Evolutionary conservation across 495 filamentous ascomycete species (phyloP).

Genomic region (Podospora conica): DNA sequence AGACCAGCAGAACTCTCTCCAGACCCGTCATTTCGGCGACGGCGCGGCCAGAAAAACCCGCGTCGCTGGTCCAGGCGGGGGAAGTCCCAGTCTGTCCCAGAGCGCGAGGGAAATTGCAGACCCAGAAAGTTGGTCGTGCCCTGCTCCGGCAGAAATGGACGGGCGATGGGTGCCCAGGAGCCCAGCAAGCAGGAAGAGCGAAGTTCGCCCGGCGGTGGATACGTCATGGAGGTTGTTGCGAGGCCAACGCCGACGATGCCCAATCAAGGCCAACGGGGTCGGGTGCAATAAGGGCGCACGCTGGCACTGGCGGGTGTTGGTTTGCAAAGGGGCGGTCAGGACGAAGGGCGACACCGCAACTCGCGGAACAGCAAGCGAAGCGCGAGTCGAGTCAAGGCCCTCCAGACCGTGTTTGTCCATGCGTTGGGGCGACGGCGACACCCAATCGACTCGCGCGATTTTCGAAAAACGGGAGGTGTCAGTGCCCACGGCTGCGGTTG

Average conservation of each 20-base stretch:
- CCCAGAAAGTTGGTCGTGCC: neutral
- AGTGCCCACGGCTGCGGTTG: slow-evolving; percentile 16
- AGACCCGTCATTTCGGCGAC: neutral
- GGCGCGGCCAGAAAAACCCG: neutral
- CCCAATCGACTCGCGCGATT: slow-evolving; percentile 19
- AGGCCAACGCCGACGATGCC: slow-evolving; percentile 13
- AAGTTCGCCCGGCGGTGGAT: neutral
- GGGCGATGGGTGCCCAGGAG: no score
- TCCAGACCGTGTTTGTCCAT: slow-evolving; percentile 22
- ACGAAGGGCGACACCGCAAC: slow-evolving; percentile 25
- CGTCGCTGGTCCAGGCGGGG: neutral
- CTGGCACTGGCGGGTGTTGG: slow-evolving; percentile 4
- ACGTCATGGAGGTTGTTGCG: slow-evolving; percentile 14
- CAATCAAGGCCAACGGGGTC: slow-evolving; percentile 7
- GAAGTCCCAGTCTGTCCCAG: no score
- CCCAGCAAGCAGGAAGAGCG: slow-evolving; percentile 8
- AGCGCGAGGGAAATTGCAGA: neutral
- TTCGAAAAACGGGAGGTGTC: slow-evolving; percentile 12
- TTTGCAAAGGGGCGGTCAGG: slow-evolving; percentile 22
- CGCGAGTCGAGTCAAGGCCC: slow-evolving; percentile 5
- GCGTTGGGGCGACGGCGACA: slow-evolving; percentile 17
- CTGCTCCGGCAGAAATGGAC: neutral
- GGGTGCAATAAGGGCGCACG: neutral
- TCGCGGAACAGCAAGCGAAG: slow-evolving; percentile 7
- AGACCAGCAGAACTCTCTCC: neutral